These are phyloP conservation scores for Coprinellus aureogranulatus DNA, from an alignment of 768 basidiomycete genomes.

Conservation along the genomic window DNA sequence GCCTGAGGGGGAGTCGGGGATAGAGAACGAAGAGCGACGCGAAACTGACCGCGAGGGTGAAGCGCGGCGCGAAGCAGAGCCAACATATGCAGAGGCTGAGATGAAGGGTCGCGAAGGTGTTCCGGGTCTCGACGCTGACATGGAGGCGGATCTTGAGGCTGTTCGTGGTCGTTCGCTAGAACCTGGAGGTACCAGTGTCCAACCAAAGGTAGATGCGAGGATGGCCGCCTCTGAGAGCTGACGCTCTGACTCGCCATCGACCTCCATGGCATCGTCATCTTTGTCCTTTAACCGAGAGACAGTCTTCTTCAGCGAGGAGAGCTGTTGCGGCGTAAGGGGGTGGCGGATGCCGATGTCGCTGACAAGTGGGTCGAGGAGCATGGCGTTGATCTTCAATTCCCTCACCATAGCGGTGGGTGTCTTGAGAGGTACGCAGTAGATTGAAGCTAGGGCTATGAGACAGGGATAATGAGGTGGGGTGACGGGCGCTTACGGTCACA, in stretches of 20 bases:
- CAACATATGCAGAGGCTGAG: neutral
- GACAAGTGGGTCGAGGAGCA: constrained; percentile 50
- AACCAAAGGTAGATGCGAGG: constrained; percentile 50
- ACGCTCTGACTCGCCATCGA: constrained; percentile 16
- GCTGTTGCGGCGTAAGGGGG: constrained; percentile 65
- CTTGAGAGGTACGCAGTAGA: constrained; percentile 73
- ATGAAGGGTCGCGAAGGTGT: neutral
- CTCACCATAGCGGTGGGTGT: constrained; percentile 61
- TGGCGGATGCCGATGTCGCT: constrained; percentile 61
- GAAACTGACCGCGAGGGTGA: constrained; percentile 13
- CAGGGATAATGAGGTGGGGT: neutral
- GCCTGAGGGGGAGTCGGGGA: constrained; percentile 19
- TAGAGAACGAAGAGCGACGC: constrained; percentile 14
- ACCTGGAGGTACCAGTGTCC: constrained; percentile 40
- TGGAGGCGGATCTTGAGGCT: neutral
- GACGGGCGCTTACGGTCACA: constrained; percentile 61
- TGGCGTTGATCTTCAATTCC: constrained; percentile 57
- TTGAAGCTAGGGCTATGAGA: constrained; percentile 42
- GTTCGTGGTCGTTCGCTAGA: constrained; percentile 15
- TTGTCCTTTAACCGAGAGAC: constrained; percentile 24
- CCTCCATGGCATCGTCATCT: constrained; percentile 13
- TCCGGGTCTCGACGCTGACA: neutral
- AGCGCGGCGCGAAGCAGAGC: constrained; percentile 4
- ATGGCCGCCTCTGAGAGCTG: constrained; percentile 41
- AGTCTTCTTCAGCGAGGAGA: constrained; percentile 49